phyloP scores from a whole-genome alignment of 1,284 basidiomycete genomes.

The Clitocybe nebularis region DNA sequence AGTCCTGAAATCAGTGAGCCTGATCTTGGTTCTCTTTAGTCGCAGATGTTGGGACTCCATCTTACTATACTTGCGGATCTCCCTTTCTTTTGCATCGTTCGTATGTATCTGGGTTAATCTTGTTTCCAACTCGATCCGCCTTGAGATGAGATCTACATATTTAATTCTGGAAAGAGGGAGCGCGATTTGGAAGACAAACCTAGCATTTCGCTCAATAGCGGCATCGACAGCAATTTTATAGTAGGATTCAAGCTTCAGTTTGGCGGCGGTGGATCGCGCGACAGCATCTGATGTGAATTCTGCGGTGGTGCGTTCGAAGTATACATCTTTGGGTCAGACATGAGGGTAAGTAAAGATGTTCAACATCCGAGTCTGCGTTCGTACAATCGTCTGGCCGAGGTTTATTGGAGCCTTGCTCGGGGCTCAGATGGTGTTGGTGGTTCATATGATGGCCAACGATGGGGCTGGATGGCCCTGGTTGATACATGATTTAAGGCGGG shows the following conservation, averaged over 20 bases:
- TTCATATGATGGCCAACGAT: constrained; percentile 20
- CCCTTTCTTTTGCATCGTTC: constrained; percentile 84
- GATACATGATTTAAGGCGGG: constrained; percentile 35
- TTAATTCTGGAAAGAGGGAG: constrained; percentile 5
- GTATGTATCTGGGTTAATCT: constrained; percentile 76
- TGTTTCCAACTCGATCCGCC: constrained; percentile 91
- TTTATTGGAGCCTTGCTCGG: constrained; percentile 30
- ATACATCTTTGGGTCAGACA: constrained; percentile 58
- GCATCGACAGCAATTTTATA: constrained; percentile 78
- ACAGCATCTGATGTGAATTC: constrained; percentile 87
- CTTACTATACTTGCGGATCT: constrained; percentile 87
- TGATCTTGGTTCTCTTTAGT: constrained; percentile 88
- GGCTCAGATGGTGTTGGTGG: constrained; percentile 27
- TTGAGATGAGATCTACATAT: constrained; percentile 27
- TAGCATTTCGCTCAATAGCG: constrained; percentile 51
- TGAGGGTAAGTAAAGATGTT: constrained; percentile 9
- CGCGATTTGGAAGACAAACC: constrained; percentile 31
- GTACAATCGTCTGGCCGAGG: constrained; percentile 36
- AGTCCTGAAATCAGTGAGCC: constrained; percentile 90
- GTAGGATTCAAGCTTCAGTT: constrained; percentile 95
- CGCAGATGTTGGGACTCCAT: constrained; percentile 91
- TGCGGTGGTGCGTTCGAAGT: constrained; percentile 86
- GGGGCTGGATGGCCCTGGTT: constrained; percentile 36
- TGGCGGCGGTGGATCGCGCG: constrained; percentile 91
- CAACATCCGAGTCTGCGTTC: constrained; percentile 11